These are phyloP conservation scores for Xylogone sp. DNA, from an alignment of 2,329 filamentous ascomycete genomes.

Conservation along the genomic window DNA sequence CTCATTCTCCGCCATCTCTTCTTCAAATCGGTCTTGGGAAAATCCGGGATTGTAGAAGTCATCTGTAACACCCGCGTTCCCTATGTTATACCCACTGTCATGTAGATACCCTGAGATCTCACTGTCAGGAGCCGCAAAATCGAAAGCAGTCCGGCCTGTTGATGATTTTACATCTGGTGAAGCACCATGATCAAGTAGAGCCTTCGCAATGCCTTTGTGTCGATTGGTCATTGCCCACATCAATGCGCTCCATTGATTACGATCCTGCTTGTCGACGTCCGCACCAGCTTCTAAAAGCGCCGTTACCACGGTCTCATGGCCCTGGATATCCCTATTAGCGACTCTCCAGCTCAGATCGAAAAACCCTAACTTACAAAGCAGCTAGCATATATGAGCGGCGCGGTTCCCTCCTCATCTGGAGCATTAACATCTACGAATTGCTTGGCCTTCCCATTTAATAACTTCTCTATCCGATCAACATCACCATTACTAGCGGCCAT, in stretches of 20 bases:
- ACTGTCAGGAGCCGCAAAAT: conserved; percentile 92
- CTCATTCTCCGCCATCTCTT: conserved; percentile 95
- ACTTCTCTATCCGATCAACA: conserved; percentile 70
- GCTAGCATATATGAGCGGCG: conserved; percentile 95
- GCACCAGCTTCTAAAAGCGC: conserved; percentile 81
- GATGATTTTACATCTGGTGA: conserved; percentile 96
- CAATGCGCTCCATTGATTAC: conserved; percentile 93
- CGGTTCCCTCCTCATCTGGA: conserved; percentile 89
- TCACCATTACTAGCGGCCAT: conserved; percentile 98
- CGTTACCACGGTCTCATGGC: conserved; percentile 84
- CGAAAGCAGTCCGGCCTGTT: conserved; percentile 87
- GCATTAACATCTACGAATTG: conserved; percentile 79
- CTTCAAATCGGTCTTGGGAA: conserved; percentile 89
- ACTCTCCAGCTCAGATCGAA: background rate
- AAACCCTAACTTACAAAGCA: conserved; percentile 70
- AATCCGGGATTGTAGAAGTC: conserved; percentile 95
- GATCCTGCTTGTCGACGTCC: conserved; percentile 88
- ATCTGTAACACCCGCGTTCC: conserved; percentile 72
- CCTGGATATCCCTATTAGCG: conserved; percentile 41
- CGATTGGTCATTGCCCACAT: conserved; percentile 99
- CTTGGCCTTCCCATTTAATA: conserved; percentile 71
- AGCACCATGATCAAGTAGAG: conserved; percentile 86
- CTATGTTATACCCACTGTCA: conserved; percentile 88
- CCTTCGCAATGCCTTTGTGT: conserved; percentile 92
- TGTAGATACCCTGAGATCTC: conserved; percentile 96